Percentiles rank a stretch among this genome's conserved stretches.
Evolutionary conservation across 2,329 filamentous ascomycete species (phyloP).

Genomic region (Diplocarpon mali): DNA sequence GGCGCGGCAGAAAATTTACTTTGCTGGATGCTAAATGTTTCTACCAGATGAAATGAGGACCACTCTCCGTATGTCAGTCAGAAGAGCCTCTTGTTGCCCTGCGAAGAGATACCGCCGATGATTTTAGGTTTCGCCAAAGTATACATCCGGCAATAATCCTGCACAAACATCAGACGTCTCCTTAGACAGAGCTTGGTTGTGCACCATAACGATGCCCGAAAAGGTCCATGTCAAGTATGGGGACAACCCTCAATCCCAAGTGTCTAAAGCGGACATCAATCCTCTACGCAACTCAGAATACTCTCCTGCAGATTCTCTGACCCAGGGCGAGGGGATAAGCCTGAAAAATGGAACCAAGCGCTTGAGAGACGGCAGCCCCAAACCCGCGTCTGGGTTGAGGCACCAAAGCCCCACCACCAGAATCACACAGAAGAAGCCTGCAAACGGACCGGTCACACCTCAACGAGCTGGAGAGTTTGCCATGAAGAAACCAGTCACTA

Average conservation of each 20-base stretch:
- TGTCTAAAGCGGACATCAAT: slow-evolving; percentile 14
- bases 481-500: not conserved
- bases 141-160: too few species aligned
- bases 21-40: too few species aligned
- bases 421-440: too few species aligned
- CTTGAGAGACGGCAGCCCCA: slow-evolving; percentile 13
- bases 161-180: too few species aligned
- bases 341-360: slow-evolving; percentile 8
- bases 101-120: too few species aligned
- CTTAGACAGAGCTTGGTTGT: too few species aligned
- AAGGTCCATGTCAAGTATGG: slow-evolving; percentile 31
- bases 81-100: too few species aligned
- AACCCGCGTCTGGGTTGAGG: not conserved
- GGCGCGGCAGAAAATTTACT: too few species aligned
- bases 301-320: not conserved
- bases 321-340: not conserved
- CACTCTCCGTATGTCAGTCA: too few species aligned
- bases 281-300: not conserved
- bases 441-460: not conserved
- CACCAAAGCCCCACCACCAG: not conserved
- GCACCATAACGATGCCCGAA: slow-evolving; percentile 30
- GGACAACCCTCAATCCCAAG: slow-evolving; percentile 10
- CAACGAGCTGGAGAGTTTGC: not conserved
- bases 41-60: too few species aligned
- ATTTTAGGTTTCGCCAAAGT: too few species aligned